Base-by-base conservation (phyloP, 257 asterid species). In the Craterostigma plantagineum region DNA sequence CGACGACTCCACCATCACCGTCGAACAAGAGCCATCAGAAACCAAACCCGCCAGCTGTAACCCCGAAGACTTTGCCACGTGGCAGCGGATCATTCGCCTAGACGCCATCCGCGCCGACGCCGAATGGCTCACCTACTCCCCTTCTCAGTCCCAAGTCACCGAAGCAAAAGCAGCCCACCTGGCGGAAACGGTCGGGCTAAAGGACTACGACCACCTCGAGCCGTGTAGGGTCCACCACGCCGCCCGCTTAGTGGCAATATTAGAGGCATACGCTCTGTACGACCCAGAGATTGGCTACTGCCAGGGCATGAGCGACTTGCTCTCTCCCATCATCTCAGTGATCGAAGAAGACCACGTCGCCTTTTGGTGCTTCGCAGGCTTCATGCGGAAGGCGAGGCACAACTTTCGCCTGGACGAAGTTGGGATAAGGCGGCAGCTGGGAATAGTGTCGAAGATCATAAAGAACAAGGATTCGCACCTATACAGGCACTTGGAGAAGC, bases 221-320 rank as follows among this genome's bases (percentile, higher is more conserved):
- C 80, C 96, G 3, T 67, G 85, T 52, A 60, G 85, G 59, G 67
- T 75, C 39, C 62, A 72, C 18, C 94, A 85, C 23, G 92, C 92
- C 0, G 81, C 94, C 7, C 92, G 96, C 16, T 79, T 85, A 8
- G 92, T 85, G 10, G 67, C 85, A 42, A 70, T 85, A 53, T 92
- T 85, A 1, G 96, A 85, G 67, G 85, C 94, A 7, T 85, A 85
- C 38, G 80, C 94, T 13, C 15, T 85, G 10, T 70, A 72, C 35
- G 94, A 85, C 57, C 34, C 91, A 1, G 92, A 85, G 59, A 85
- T 69, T 13, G 96, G 94, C 3, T 85, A 80, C 53, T 80, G 96
- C 49, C 96, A 85, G 60, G 96, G 94, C 39, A 80, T 85, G 96
- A 85, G 94, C 30, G 96, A 85, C 59, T 56, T 85, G 37, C 91